A percentile compares a stretch with the other conserved stretches of the same genome.
Conservation (phyloP, 129 eudicot species). For the Chrysanthemum makinoi region DNA sequence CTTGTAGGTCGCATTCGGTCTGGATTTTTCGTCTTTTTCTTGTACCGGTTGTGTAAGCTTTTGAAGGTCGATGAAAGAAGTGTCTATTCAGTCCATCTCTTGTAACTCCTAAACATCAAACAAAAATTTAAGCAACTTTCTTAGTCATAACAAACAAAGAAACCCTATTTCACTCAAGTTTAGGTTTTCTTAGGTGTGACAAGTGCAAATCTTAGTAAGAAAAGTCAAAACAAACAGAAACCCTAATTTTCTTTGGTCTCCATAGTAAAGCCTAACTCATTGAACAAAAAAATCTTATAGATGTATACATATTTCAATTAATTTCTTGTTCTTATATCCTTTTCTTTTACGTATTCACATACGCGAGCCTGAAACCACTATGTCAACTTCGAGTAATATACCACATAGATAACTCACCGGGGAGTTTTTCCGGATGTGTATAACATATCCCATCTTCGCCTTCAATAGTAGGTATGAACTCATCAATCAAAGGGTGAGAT, state of each 20-base stretch:
- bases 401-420: slow-evolving; percentile 44
- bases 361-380: neutral
- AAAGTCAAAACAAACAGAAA: slow-evolving; percentile 31
- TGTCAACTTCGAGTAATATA: neutral
- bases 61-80: slow-evolving; percentile 94
- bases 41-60: slow-evolving; percentile 98
- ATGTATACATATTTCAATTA: neutral
- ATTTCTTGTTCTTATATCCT: slow-evolving; percentile 13
- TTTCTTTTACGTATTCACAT: neutral
- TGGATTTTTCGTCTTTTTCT: slow-evolving; percentile 88
- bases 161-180: slow-evolving; percentile 4
- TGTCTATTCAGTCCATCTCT: slow-evolving; percentile 91
- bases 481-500: slow-evolving; percentile 95
- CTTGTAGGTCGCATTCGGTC: slow-evolving; percentile 78
- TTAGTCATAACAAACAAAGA: slow-evolving; percentile 27
- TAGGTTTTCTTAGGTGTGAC: slow-evolving; percentile 30
- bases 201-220: slow-evolving; percentile 9
- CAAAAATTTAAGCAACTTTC: slow-evolving; percentile 2
- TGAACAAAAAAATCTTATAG: slow-evolving; percentile 11
- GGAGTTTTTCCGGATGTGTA: slow-evolving; percentile 97
- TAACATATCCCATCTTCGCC: slow-evolving; percentile 99
- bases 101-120: slow-evolving; percentile 61
- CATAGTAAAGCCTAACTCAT: slow-evolving; percentile 21
- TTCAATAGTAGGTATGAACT: slow-evolving; percentile 93
- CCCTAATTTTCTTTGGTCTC: slow-evolving; percentile 20